phyloP scores from a whole-genome alignment of 2,329 filamentous ascomycete genomes.

The Aspergillus melleus region DNA sequence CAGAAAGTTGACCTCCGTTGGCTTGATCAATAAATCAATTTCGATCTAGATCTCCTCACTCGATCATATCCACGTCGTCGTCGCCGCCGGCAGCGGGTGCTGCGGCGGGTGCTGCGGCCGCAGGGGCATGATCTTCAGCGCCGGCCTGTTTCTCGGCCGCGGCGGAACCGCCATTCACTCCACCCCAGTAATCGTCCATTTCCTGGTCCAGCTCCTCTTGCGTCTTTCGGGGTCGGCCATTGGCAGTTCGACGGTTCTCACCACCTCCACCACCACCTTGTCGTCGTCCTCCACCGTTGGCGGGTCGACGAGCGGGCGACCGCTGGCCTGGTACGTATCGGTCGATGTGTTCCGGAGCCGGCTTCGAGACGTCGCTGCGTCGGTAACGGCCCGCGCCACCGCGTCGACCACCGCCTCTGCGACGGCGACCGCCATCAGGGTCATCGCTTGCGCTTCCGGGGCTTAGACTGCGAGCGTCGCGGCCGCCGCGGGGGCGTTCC shows the following conservation, averaged over 20 bases:
- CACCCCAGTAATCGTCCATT: conserved; percentile 89
- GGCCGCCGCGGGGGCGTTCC: conserved; percentile 44
- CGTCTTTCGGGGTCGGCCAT: conserved; percentile 72
- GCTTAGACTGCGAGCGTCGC: conserved; percentile 45
- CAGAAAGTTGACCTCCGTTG: neutral
- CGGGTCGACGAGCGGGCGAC: conserved; percentile 41
- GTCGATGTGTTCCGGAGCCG: conserved; percentile 69
- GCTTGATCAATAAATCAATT: neutral
- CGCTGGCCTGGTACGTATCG: conserved; percentile 70
- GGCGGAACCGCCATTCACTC: conserved; percentile 39
- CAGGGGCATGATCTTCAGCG: conserved; percentile 23
- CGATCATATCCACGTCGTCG: conserved; percentile 72
- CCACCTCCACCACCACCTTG: conserved; percentile 26
- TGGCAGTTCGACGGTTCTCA: conserved; percentile 46
- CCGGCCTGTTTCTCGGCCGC: conserved; percentile 37
- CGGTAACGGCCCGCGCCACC: conserved; percentile 40
- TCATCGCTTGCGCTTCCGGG: conserved; percentile 36
- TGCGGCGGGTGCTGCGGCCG: conserved; percentile 31
- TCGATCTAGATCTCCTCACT: conserved; percentile 41
- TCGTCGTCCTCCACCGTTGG: conserved; percentile 53
- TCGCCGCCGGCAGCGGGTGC: conserved; percentile 32
- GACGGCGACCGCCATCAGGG: conserved; percentile 37
- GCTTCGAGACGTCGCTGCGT: conserved; percentile 56
- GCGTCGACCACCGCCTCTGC: conserved; percentile 39
- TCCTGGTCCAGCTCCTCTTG: conserved; percentile 92